Evolutionary conservation across 345 rosid genomes (phyloP).

Genomic region (Streptanthus diversifolius): DNA sequence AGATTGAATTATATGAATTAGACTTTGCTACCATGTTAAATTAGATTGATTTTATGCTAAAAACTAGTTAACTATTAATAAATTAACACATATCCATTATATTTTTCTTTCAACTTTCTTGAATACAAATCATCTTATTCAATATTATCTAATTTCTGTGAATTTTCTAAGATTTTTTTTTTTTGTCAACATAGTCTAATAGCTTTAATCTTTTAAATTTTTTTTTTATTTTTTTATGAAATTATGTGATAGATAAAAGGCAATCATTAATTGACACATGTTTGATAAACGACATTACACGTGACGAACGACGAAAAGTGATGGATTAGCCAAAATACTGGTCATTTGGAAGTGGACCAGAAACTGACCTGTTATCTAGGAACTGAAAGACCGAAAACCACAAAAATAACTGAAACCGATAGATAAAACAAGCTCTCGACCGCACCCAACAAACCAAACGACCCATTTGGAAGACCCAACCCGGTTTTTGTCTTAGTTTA

Average conservation of each 20-base stretch:
- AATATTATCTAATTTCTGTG: background rate
- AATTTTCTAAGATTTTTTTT: no score
- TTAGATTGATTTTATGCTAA: no score
- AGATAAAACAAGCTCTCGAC: slow-evolving; percentile 76
- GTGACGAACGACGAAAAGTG: background rate
- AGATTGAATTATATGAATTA: no score
- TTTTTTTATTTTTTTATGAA: no score
- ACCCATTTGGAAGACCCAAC: slow-evolving; percentile 83
- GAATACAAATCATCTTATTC: background rate
- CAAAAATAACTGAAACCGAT: slow-evolving; percentile 57
- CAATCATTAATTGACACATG: background rate
- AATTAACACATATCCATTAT: no score
- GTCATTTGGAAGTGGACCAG: slow-evolving; percentile 77
- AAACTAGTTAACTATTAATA: no score
- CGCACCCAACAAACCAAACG: slow-evolving; percentile 76
- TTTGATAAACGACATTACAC: background rate
- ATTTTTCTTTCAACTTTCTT: no score
- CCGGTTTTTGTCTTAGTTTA: slow-evolving; percentile 78
- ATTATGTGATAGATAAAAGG: no score
- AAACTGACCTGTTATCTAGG: slow-evolving; percentile 55
- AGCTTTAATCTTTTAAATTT: no score
- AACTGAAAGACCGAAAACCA: slow-evolving; percentile 75
- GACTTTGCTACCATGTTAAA: no score
- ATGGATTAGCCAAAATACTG: slow-evolving; percentile 67
- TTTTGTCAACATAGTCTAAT: no score